Percentiles rank a stretch among this genome's conserved stretches.
Evolutionary conservation across 495 filamentous ascomycete species (phyloP).

Genomic region (Lineolata rhizophorae): DNA sequence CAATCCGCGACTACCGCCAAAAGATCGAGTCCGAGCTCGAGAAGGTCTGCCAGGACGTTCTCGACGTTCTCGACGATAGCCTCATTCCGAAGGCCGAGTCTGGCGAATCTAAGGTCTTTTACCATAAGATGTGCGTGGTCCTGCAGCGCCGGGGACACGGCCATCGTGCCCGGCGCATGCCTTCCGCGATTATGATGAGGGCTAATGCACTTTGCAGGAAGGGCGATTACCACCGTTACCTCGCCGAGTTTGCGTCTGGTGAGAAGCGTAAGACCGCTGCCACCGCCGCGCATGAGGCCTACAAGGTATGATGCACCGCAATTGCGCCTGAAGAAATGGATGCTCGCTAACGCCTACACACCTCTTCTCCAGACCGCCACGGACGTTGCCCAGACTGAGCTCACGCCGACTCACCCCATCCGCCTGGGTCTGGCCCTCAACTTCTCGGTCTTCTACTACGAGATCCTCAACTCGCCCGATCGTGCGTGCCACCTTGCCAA

Average conservation of each 20-base stretch:
- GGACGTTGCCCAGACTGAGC: slow-evolving; percentile 93
- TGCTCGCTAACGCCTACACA: slow-evolving; percentile 1
- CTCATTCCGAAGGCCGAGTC: slow-evolving; percentile 96
- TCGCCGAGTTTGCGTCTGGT: slow-evolving; percentile 93
- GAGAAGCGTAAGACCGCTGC: slow-evolving; percentile 96
- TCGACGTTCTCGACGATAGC: slow-evolving; percentile 84
- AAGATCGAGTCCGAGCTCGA: slow-evolving; percentile 98
- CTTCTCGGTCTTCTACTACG: slow-evolving; percentile 99
- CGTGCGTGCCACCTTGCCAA: slow-evolving; percentile 98
- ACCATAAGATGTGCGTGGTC: slow-evolving; percentile 92
- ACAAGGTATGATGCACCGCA: slow-evolving; percentile 38
- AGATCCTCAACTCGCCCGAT: slow-evolving; percentile 97
- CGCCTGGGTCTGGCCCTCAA: slow-evolving; percentile 94
- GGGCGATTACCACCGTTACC: slow-evolving; percentile 99
- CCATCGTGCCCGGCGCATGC: no score
- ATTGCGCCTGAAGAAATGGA: no score
- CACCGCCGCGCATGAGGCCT: slow-evolving; percentile 86
- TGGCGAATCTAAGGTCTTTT: slow-evolving; percentile 99
- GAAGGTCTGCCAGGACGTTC: slow-evolving; percentile 95
- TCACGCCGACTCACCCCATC: slow-evolving; percentile 96
- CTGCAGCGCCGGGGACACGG: no score
- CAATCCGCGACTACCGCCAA: slow-evolving; percentile 93
- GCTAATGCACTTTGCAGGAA: slow-evolving; percentile 39
- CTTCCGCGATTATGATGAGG: no score
- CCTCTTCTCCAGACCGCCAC: slow-evolving; percentile 41